phyloP scores from a whole-genome alignment of 805 yeast genomes.

The Candida endomychidarum region DNA sequence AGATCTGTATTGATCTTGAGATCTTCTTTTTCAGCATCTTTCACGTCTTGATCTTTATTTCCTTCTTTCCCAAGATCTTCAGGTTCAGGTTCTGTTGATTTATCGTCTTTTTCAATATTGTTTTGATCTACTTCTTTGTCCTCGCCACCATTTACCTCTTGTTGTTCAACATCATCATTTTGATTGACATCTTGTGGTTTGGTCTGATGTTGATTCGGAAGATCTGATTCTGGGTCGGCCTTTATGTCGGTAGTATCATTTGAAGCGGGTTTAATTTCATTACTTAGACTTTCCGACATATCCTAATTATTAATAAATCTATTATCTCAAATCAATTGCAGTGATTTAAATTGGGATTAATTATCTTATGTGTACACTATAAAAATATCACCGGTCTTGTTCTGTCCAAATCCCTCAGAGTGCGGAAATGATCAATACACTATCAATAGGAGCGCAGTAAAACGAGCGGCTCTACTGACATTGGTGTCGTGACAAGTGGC shows the following conservation, averaged over 20 bases:
- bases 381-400: not conserved
- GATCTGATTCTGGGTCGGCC: not conserved
- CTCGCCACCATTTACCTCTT: not conserved
- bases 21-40: not conserved
- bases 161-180: not conserved
- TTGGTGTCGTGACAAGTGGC: too few species aligned
- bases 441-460: constrained; percentile 3
- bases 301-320: not conserved
- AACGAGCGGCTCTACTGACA: too few species aligned
- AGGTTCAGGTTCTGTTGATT: not conserved
- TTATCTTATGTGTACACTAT: not conserved
- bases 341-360: not conserved
- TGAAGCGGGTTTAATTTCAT: too few species aligned
- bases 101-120: not conserved
- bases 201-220: not conserved
- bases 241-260: not conserved
- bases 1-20: not conserved
- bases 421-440: constrained; percentile 5
- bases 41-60: not conserved
- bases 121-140: not conserved
- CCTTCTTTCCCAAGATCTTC: not conserved
- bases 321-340: not conserved
- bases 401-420: constrained; percentile 3
- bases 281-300: constrained; percentile 5
- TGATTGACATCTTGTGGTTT: not conserved